Conservation (phyloP, 306 rosid species). For the Benincasa hispida region DNA sequence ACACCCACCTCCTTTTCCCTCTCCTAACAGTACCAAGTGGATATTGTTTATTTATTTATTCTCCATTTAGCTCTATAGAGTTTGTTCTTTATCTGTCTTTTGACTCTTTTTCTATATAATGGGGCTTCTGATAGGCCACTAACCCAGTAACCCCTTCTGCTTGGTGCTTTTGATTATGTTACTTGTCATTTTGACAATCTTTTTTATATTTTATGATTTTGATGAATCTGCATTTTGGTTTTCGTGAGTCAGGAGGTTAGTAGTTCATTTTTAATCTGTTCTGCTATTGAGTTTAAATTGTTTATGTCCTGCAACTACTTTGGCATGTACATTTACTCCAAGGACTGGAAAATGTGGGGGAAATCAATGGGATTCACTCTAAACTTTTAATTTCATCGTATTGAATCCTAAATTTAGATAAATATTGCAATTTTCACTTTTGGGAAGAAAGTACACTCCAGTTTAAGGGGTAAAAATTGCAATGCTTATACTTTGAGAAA, state of each 20-base stretch:
- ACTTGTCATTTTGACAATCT: not conserved
- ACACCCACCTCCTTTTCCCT: constrained; percentile 1
- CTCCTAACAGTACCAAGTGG: not conserved
- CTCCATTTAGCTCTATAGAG: not conserved
- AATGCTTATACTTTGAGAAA: not conserved
- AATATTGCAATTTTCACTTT: not conserved
- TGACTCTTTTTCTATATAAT: not conserved
- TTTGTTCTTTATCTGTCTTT: not conserved
- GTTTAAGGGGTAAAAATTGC: not conserved
- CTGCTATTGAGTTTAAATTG: not conserved
- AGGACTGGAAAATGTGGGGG: not conserved
- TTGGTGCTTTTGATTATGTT: not conserved
- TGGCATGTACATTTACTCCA: not conserved
- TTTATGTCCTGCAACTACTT: not conserved
- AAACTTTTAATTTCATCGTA: not conserved
- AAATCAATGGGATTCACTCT: not conserved
- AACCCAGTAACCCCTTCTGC: not conserved
- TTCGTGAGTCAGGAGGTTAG: not conserved
- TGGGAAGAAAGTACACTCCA: not conserved
- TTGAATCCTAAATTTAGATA: not conserved
- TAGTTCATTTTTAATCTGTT: not conserved
- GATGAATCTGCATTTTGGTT: not conserved
- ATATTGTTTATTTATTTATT: not conserved
- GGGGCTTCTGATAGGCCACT: not conserved
- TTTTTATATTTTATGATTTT: not conserved